Evolutionary conservation across 2,329 filamentous ascomycete species (phyloP).

Genomic region (Paecilomyces sp.): DNA sequence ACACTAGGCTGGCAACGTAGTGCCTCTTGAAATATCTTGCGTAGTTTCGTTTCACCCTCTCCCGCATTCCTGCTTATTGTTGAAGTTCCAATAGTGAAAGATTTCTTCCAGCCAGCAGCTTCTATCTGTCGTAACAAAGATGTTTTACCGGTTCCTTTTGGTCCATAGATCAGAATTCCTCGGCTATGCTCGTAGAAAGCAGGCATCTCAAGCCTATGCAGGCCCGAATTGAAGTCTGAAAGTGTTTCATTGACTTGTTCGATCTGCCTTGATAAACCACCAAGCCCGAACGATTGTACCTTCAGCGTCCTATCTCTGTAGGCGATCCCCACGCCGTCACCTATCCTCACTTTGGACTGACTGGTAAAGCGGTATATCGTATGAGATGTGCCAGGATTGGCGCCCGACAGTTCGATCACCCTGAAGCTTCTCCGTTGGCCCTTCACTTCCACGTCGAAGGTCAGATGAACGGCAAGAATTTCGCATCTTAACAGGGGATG

Average conservation of each 20-base stretch:
- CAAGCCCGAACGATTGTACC: conserved; percentile 47
- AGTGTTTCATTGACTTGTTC: conserved; percentile 61
- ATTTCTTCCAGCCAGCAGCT: conserved; percentile 61
- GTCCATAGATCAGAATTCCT: conserved; percentile 70
- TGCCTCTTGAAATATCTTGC: conserved; percentile 64
- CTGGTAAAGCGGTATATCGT: conserved; percentile 31
- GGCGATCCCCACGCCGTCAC: conserved; percentile 15
- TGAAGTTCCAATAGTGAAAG: conserved; percentile 44
- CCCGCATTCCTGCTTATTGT: conserved; percentile 27
- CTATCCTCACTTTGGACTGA: conserved; percentile 24
- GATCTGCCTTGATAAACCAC: conserved; percentile 61
- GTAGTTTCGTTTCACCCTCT: conserved; percentile 49
- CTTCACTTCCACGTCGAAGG: conserved; percentile 56
- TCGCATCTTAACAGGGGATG: conserved; percentile 50
- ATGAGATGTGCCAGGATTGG: conserved; percentile 28
- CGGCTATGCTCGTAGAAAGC: conserved; percentile 39
- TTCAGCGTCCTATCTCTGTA: conserved; percentile 10
- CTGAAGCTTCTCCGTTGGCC: conserved; percentile 56
- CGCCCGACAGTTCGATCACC: conserved; percentile 48
- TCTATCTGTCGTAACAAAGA: conserved; percentile 63
- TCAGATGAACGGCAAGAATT: conserved; percentile 61
- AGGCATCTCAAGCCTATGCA: conserved; percentile 27
- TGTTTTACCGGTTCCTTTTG: conserved; percentile 78
- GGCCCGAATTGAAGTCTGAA: conserved; percentile 41
- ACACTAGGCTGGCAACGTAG: conserved; percentile 64